Evolutionary conservation across 805 yeast species (phyloP).

Genomic region (Kazachstania bromeliacearum): DNA sequence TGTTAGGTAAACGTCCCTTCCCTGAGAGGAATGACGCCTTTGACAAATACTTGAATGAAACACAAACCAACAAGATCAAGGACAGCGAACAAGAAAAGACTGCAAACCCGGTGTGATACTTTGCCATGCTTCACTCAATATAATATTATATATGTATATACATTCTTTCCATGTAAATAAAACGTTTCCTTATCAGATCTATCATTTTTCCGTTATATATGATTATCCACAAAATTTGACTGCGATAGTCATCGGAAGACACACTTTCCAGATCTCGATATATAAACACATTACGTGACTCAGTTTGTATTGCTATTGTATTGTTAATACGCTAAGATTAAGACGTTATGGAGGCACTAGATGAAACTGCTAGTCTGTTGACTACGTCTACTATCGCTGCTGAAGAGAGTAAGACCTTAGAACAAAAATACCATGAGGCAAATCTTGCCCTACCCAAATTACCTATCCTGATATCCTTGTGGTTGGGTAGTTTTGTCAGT

Average conservation of each 20-base stretch:
- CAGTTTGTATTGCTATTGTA: neutral
- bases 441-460: constrained; percentile 22
- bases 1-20: constrained; percentile 88
- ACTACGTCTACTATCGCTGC: constrained; percentile 1
- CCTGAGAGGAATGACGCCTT: constrained; percentile 86
- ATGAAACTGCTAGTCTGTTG: constrained; percentile 14
- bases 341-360: constrained; percentile 11
- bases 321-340: too few relatives aligned
- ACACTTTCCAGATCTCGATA: too few relatives aligned
- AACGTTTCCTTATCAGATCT: too few relatives aligned
- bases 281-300: too few relatives aligned
- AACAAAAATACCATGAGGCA: constrained; percentile 19
- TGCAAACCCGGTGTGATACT: constrained; percentile 1
- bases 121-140: neutral
- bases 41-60: constrained; percentile 28
- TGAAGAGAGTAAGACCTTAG: constrained; percentile 9
- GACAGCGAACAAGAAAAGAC: constrained; percentile 13
- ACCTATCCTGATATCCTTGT: constrained; percentile 32
- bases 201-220: too few relatives aligned
- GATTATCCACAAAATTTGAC: too few relatives aligned
- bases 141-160: too few relatives aligned
- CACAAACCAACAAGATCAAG: constrained; percentile 20
- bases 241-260: too few relatives aligned
- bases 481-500: constrained; percentile 40
- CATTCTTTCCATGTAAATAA: too few relatives aligned